Evolutionary conservation across 208 protist species (phyloP).

Genomic region (Leptomonas pyrrhocoris): DNA sequence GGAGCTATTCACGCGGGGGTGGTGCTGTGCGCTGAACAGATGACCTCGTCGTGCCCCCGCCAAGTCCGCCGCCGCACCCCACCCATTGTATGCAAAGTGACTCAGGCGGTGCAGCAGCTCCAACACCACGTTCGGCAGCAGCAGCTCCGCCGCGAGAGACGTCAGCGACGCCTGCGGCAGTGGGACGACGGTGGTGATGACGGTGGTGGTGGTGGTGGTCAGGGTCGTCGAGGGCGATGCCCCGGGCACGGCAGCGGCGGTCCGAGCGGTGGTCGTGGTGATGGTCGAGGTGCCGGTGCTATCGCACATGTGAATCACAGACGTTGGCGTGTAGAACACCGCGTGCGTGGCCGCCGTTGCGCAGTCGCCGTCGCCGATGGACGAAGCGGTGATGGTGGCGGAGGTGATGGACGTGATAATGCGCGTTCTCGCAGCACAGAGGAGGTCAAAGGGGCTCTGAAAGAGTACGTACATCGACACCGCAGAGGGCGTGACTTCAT

Average conservation of each 20-base stretch:
- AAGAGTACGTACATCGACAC: conserved; percentile 12
- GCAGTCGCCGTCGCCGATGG: background rate
- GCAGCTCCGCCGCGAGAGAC: conserved; percentile 23
- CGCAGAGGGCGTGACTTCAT: background rate
- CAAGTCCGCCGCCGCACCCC: background rate
- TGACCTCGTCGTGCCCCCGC: background rate
- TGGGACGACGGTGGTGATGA: background rate
- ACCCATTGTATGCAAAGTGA: background rate
- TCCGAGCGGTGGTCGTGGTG: background rate
- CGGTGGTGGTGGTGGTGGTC: conserved; percentile 4
- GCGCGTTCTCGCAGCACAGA: background rate
- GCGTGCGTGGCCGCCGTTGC: background rate
- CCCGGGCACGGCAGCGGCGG: background rate
- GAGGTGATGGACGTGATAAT: background rate
- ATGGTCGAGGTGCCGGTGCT: conserved; percentile 8
- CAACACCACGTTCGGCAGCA: conserved; percentile 28
- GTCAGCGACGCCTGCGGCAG: conserved; percentile 13
- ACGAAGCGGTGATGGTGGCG: background rate
- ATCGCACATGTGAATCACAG: conserved; percentile 21
- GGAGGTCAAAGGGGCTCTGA: background rate
- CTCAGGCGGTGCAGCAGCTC: conserved; percentile 6
- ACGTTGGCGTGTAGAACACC: conserved; percentile 2
- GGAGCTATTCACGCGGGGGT: background rate
- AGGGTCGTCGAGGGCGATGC: background rate
- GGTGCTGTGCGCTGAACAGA: background rate